phyloP scores from a whole-genome alignment of 1,284 basidiomycete species.

The Rhodotorula mucilaginosa region DNA sequence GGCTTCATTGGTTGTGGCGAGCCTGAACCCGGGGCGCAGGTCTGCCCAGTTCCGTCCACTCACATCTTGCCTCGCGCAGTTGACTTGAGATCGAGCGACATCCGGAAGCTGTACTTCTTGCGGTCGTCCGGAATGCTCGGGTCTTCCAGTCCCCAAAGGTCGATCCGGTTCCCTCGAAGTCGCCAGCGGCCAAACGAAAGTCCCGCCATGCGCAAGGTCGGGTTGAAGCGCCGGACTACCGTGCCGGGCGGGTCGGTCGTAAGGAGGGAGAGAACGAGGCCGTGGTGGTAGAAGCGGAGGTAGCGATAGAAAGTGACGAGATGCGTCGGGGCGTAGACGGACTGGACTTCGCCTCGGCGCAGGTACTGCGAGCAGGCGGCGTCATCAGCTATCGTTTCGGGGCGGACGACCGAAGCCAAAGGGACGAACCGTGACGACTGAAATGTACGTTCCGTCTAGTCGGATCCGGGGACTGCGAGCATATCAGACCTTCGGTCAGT shows the following conservation, averaged over 20 bases:
- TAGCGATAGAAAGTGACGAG: constrained; percentile 45
- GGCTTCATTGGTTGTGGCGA: too few relatives aligned
- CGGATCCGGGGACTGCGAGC: constrained; percentile 37
- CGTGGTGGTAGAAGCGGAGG: constrained; percentile 36
- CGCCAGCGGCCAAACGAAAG: constrained; percentile 37
- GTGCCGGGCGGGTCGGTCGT: constrained; percentile 39
- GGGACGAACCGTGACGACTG: constrained; percentile 35
- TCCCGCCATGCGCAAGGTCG: constrained; percentile 32
- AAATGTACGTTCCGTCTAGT: constrained; percentile 43
- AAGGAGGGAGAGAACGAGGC: constrained; percentile 42
- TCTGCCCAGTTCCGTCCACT: not conserved
- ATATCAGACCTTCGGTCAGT: too few relatives aligned
- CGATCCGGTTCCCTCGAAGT: constrained; percentile 30
- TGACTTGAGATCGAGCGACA: constrained; percentile 36
- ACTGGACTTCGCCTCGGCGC: constrained; percentile 40
- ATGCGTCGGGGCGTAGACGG: constrained; percentile 40
- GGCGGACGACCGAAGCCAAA: too few relatives aligned
- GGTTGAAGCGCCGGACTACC: constrained; percentile 39
- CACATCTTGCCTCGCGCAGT: constrained; percentile 41
- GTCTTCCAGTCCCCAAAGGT: constrained; percentile 40
- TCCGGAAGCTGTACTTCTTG: constrained; percentile 42
- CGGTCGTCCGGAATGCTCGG: constrained; percentile 24
- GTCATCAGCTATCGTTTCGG: not conserved
- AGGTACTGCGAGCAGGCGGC: constrained; percentile 22
- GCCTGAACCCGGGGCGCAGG: not conserved